Evolutionary conservation across 2,329 filamentous ascomycete species (phyloP).

Genomic region (Tricladium varicosporioides): DNA sequence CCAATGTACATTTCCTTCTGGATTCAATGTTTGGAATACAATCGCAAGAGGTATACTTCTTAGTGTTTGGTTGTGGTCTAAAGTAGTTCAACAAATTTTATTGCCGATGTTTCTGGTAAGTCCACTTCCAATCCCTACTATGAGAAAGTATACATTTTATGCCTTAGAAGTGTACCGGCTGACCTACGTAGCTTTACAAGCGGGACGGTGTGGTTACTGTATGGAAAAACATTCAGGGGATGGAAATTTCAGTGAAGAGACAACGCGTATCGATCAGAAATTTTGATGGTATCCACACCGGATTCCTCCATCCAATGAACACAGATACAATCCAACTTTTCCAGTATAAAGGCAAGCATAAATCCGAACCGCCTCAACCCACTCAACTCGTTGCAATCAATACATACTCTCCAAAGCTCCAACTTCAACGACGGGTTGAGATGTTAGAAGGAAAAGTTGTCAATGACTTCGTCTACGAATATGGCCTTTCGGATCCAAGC

Average conservation of each 20-base stretch:
- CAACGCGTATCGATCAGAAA: slow-evolving; percentile 46
- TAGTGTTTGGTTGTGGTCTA: slow-evolving; percentile 44
- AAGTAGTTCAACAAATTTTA: slow-evolving; percentile 31
- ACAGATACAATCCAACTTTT: slow-evolving; percentile 15
- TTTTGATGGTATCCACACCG: slow-evolving; percentile 47
- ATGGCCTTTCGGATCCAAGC: slow-evolving; percentile 33
- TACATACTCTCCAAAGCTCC: slow-evolving; percentile 46
- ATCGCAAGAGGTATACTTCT: no score
- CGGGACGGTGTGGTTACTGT: slow-evolving; percentile 46
- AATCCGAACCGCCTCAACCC: slow-evolving; percentile 43
- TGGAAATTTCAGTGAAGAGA: slow-evolving; percentile 45
- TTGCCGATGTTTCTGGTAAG: slow-evolving; percentile 21
- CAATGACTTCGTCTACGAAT: slow-evolving; percentile 51
- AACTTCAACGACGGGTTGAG: slow-evolving; percentile 35
- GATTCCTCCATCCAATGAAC: slow-evolving; percentile 37
- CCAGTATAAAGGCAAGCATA: slow-evolving; percentile 22
- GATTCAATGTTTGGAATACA: no score
- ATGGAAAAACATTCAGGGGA: slow-evolving; percentile 48
- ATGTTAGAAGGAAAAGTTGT: slow-evolving; percentile 35
- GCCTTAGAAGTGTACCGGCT: no score
- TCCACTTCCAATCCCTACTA: no score
- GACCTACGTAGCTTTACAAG: no score
- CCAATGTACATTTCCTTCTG: no score
- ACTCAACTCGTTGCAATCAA: slow-evolving; percentile 43
- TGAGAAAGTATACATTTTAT: no score